Evolutionary conservation across 345 rosid genomes (phyloP), one percentile per base, ranked within the genome.

Genomic region (Acer saccharum): DNA sequence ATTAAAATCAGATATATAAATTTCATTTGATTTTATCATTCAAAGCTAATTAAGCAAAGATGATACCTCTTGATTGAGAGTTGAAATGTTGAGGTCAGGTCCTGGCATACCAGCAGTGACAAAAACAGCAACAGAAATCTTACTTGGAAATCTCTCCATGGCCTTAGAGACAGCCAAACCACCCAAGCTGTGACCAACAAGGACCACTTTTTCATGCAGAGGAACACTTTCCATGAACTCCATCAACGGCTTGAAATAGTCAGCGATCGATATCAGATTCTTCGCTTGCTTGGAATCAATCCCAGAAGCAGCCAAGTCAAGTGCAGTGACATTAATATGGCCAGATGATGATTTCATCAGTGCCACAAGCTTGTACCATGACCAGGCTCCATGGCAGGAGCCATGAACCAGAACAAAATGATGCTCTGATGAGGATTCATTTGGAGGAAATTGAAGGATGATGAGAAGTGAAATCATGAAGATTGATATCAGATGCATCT

Each of bases 401-500:
- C 89, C 88, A 71, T 87, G 89, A 23, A 84, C 65, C 27, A 87
- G 75, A 46, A 87, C 87, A 50, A 82, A 84, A 72, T 86, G 89
- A 2, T 69, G 46, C 8, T 43, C 14, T 16, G 29, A 14, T 35
- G 43, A 32, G 17, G 70, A 21, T 21, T 67, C 50, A 32, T 29
- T 1, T 9, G 25, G 32, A 1, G 48, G 9, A 14, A 50, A n/a
- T 27, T 61, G 29, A 39, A 84, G 65, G 63, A 65, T 46, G 80
- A 76, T n/a, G 20, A 77, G 23, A 44, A 75, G 29, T 57, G 65
- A 64, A 0, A 66, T 7, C 39, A 35, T 4, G 21, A 50, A 67
- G 16, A 65, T n/a, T 25, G 65, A 72, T 14, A 41, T 14, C 12
- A 50, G 3, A 68, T 62, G 69, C 76, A 18, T 17, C 46, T 32